These are phyloP conservation scores for Gossypium aridum DNA, from an alignment of 441 rosid genomes.

Conservation along the genomic window DNA sequence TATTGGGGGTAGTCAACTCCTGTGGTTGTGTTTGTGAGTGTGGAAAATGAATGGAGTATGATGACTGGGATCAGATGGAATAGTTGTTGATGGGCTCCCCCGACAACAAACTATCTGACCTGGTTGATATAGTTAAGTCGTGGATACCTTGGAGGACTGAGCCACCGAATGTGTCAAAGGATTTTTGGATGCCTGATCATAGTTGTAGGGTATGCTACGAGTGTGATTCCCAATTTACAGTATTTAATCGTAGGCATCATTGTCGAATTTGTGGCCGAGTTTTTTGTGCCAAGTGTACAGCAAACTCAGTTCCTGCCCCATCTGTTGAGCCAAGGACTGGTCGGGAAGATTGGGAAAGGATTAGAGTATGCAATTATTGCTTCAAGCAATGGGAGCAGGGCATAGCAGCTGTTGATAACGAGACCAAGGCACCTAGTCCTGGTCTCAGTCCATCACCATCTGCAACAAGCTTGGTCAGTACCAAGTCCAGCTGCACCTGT, in stretches of 20 bases:
- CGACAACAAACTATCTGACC: constrained; percentile 37
- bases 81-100: constrained; percentile 54
- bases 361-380: constrained; percentile 67
- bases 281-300: constrained; percentile 66
- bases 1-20: constrained; percentile 11
- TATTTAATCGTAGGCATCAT: constrained; percentile 61
- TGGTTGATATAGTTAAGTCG: constrained; percentile 38
- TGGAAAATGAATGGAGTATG: constrained; percentile 47
- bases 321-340: constrained; percentile 35
- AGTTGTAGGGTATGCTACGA: constrained; percentile 79
- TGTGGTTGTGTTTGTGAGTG: constrained; percentile 15
- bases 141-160: constrained; percentile 44
- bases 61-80: constrained; percentile 49
- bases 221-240: constrained; percentile 62
- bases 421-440: constrained; percentile 34
- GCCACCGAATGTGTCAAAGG: constrained; percentile 50
- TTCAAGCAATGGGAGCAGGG: constrained; percentile 59
- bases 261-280: constrained; percentile 71
- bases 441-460: constrained; percentile 50
- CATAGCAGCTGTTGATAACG: constrained; percentile 34
- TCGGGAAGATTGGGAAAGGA: constrained; percentile 43
- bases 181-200: constrained; percentile 82
- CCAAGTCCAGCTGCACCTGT: constrained; percentile 46
- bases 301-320: constrained; percentile 46
- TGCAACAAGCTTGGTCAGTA: constrained; percentile 48